Conservation (phyloP, 192 early-diverging fungal species). For the Anaeromyces robustus region DNA sequence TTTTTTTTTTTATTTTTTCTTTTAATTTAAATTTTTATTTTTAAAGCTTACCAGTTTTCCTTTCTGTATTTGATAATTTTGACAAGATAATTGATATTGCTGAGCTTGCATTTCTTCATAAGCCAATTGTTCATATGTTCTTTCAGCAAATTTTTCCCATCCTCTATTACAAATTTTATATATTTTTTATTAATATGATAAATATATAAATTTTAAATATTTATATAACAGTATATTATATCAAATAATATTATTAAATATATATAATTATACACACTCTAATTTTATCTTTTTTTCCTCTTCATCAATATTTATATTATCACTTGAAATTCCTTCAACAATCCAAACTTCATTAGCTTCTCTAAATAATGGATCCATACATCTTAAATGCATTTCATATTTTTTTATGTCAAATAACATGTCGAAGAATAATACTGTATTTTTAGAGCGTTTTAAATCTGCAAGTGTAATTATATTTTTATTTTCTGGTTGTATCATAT, state of each 20-base stretch:
- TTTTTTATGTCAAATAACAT: slow-evolving; percentile 41
- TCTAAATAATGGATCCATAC: slow-evolving; percentile 35
- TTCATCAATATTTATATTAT: slow-evolving; percentile 4
- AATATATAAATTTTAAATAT: neutral
- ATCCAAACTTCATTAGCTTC: slow-evolving; percentile 33
- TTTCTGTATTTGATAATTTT: neutral
- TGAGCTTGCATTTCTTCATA: slow-evolving; percentile 17
- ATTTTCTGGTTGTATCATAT: slow-evolving; percentile 27
- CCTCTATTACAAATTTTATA: slow-evolving; percentile 14
- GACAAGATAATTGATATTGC: neutral
- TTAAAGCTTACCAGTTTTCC: neutral
- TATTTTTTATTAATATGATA: neutral
- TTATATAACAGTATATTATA: too few species aligned
- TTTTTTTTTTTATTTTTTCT: too few species aligned
- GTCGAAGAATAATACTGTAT: slow-evolving; percentile 32
- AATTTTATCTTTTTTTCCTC: slow-evolving; percentile 15
- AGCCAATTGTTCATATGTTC: slow-evolving; percentile 31
- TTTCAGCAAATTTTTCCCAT: slow-evolving; percentile 45
- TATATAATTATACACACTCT: slow-evolving; percentile 13
- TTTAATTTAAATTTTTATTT: too few species aligned
- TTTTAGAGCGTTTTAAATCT: slow-evolving; percentile 23
- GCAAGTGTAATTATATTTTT: slow-evolving; percentile 14
- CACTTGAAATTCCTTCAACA: neutral
- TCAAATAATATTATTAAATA: too few species aligned
- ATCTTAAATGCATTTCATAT: slow-evolving; percentile 30